A percentile compares a stretch with the other conserved stretches of the same genome.
Evolutionary conservation across 2,329 filamentous ascomycete species (phyloP).

Genomic region (Alternaria triticina): DNA sequence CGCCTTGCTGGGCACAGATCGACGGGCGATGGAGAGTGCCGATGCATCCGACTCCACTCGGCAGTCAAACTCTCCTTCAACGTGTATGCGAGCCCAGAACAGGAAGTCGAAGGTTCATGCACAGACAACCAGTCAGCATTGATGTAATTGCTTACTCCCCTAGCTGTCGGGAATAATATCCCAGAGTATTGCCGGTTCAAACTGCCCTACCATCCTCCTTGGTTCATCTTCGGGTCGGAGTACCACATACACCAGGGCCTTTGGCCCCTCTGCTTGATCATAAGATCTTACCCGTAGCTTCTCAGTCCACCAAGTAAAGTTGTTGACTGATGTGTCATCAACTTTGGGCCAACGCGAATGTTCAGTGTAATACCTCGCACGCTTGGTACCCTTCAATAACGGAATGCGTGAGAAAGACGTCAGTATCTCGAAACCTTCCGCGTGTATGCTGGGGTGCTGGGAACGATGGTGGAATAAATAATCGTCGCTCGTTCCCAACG

Average conservation of each 20-base stretch:
- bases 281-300: background rate
- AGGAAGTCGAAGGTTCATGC: background rate
- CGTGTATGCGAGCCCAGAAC: background rate
- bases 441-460: accelerated
- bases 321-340: background rate
- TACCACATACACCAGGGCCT: background rate
- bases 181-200: background rate
- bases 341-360: background rate
- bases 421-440: background rate
- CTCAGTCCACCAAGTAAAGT: background rate
- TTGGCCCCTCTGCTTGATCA: background rate
- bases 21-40: background rate
- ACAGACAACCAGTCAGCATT: background rate
- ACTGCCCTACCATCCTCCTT: background rate
- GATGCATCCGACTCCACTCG: background rate
- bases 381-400: background rate
- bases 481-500: background rate
- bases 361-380: accelerated
- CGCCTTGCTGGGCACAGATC: background rate
- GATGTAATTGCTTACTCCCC: background rate
- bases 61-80: background rate
- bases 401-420: background rate
- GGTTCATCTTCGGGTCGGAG: background rate
- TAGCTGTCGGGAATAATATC: background rate
- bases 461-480: background rate